Percentiles rank a stretch among this genome's conserved stretches.
phyloP scores from a whole-genome alignment of 495 filamentous ascomycete species.

The Aspergillus egyptiacus region DNA sequence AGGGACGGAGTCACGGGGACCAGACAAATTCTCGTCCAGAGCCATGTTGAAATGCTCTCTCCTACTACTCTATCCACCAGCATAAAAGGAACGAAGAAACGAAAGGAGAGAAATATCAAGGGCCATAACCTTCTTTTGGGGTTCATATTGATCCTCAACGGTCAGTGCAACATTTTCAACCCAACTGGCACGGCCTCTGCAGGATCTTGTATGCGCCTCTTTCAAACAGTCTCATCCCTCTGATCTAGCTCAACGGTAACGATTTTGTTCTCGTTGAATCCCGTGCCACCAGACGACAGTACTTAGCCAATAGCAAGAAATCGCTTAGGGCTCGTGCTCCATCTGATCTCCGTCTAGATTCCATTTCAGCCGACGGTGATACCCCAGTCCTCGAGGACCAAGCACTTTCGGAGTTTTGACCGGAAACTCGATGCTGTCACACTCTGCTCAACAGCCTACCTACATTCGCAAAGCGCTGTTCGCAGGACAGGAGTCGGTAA shows the following conservation, averaged over 20 bases:
- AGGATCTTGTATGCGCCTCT: not conserved
- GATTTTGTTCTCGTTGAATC: too few relatives aligned
- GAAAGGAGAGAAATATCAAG: not conserved
- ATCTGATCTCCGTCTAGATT: not conserved
- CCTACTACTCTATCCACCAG: not conserved
- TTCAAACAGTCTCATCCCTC: too few relatives aligned
- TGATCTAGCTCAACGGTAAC: too few relatives aligned
- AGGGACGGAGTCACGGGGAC: constrained; percentile 4
- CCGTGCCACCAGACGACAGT: not conserved
- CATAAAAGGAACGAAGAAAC: not conserved
- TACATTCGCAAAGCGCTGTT: not conserved
- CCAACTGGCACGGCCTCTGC: constrained; percentile 1
- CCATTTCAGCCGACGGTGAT: not conserved
- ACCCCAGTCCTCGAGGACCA: not conserved
- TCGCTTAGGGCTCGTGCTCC: not conserved
- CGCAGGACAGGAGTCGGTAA: not conserved
- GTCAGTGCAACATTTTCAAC: not conserved
- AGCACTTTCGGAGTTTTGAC: constrained; percentile 4
- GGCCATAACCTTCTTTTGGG: not conserved
- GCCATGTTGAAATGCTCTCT: constrained; percentile 9
- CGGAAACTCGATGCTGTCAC: not conserved
- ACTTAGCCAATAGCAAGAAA: not conserved
- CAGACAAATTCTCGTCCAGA: constrained; percentile 2
- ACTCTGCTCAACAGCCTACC: not conserved
- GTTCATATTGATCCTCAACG: constrained; percentile 2